Percentiles rank a stretch among this genome's conserved stretches.
Evolutionary conservation across 306 rosid genomes (phyloP).

Genomic region (Prunus fruticosa): DNA sequence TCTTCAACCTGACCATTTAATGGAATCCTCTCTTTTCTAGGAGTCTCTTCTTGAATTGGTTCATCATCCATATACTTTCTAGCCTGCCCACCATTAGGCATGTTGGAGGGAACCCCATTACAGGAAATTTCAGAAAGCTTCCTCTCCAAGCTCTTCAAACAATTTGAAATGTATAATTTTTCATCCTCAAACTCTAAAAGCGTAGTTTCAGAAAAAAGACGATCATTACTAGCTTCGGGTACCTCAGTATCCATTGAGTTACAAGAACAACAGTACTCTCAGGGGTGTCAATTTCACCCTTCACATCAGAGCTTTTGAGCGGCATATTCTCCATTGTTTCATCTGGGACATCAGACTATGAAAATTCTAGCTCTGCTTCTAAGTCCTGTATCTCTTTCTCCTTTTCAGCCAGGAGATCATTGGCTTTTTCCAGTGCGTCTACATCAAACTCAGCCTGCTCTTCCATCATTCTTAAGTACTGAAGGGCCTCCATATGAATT

Average conservation of each 20-base stretch:
- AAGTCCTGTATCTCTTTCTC: slow-evolving; percentile 78
- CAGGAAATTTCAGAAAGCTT: slow-evolving; percentile 41
- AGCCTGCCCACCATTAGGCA: slow-evolving; percentile 26
- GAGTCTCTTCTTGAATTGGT: slow-evolving; percentile 31
- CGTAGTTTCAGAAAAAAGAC: slow-evolving; percentile 29
- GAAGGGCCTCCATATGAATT: slow-evolving; percentile 86
- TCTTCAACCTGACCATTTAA: slow-evolving; percentile 38
- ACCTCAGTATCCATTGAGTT: slow-evolving; percentile 27
- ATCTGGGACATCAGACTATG: slow-evolving; percentile 28
- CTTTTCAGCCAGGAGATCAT: slow-evolving; percentile 72
- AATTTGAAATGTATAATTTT: slow-evolving; percentile 48
- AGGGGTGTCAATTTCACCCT: slow-evolving; percentile 22
- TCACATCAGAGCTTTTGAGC: slow-evolving; percentile 26
- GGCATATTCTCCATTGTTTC: slow-evolving; percentile 21
- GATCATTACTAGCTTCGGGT: slow-evolving; percentile 32
- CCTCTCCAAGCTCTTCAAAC: slow-evolving; percentile 63
- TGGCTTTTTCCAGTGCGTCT: slow-evolving; percentile 73
- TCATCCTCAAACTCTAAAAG: slow-evolving; percentile 64
- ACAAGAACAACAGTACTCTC: slow-evolving; percentile 26
- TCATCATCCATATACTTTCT: slow-evolving; percentile 31
- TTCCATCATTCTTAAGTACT: slow-evolving; percentile 90
- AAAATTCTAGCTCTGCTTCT: slow-evolving; percentile 74
- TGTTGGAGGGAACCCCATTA: slow-evolving; percentile 17
- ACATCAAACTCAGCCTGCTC: slow-evolving; percentile 95
- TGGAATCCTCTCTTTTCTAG: slow-evolving; percentile 27